These are phyloP conservation scores for Fusarium floridanum DNA, from an alignment of 2,329 filamentous ascomycete species.

Conservation along the genomic window DNA sequence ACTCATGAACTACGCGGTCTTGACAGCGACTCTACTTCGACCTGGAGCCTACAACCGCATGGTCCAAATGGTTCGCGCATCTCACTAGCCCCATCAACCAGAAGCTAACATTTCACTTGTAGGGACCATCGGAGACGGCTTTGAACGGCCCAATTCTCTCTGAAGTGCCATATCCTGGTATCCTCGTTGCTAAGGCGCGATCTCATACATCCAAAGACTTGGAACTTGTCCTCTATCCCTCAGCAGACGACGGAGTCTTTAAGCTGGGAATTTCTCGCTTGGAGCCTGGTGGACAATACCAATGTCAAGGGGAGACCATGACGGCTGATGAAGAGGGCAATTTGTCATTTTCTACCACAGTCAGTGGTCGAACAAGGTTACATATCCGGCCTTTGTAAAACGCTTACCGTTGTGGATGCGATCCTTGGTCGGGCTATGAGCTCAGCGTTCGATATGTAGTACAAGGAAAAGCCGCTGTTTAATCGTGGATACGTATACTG, in stretches of 20 bases:
- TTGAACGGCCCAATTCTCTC: not conserved
- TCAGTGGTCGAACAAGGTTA: not conserved
- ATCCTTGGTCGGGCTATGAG: not conserved
- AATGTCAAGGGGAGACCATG: not conserved
- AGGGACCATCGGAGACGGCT: not conserved
- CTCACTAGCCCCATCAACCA: not conserved
- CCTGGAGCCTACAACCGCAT: not conserved
- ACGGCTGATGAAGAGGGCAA: not conserved
- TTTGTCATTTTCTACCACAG: not conserved
- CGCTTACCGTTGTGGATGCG: not conserved
- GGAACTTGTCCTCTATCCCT: not conserved
- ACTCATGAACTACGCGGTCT: not conserved
- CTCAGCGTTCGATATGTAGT: not conserved
- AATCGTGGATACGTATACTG: not conserved
- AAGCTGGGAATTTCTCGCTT: not conserved
- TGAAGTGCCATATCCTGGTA: not conserved
- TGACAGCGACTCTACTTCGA: not conserved
- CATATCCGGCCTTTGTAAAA: not conserved
- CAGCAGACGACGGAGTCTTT: not conserved
- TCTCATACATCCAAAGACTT: not conserved
- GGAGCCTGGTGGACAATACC: not conserved
- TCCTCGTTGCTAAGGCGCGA: not conserved
- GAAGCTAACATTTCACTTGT: not conserved
- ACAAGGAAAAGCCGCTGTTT: not conserved
- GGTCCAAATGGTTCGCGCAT: not conserved